Percentiles rank a stretch among this genome's conserved stretches.
These are phyloP conservation scores for Guadua angustifolia DNA, from an alignment of 176 grass and related monocot species.

Conservation along the genomic window DNA sequence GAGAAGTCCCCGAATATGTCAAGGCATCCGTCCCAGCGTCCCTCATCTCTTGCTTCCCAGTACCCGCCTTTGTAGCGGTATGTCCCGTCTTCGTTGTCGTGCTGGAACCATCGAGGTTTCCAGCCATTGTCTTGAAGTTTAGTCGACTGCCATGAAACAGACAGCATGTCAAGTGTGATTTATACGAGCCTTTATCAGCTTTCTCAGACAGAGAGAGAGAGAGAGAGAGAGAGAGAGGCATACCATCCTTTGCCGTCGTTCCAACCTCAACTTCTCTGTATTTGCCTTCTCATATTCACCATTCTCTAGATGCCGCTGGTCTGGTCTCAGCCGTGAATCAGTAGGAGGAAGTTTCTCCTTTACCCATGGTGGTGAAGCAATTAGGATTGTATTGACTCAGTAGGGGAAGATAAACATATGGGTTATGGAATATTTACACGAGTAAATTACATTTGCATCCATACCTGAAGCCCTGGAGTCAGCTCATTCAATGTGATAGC, in stretches of 20 bases:
- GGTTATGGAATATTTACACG: background rate
- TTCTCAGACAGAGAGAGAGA: background rate
- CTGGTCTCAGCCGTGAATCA: conserved; percentile 89
- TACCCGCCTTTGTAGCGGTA: conserved; percentile 70
- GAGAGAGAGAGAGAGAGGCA: background rate
- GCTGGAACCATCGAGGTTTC: conserved; percentile 67
- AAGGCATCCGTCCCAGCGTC: conserved; percentile 59
- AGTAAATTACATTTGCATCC: conserved; percentile 13
- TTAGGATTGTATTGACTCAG: conserved; percentile 4
- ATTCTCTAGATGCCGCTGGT: conserved; percentile 89
- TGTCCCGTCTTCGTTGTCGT: conserved; percentile 28
- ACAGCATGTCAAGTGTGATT: background rate
- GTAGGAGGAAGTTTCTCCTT: conserved; percentile 95
- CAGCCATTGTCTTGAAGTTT: conserved; percentile 78
- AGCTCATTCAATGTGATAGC: conserved; percentile 91
- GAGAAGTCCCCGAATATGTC: conserved; percentile 69
- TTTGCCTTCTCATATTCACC: conserved; percentile 91
- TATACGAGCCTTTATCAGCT: background rate
- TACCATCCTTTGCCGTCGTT: conserved; percentile 89
- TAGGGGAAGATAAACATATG: conserved; percentile 4
- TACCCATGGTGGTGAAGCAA: conserved; percentile 36
- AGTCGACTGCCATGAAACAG: conserved; percentile 47
- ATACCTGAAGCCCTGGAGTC: conserved; percentile 78
- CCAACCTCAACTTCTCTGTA: conserved; percentile 80
- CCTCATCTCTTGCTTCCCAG: conserved; percentile 73